Evolutionary conservation across 805 yeast genomes (phyloP), one percentile per base, ranked within the genome.

Genomic region (Ogataea philodendri): DNA sequence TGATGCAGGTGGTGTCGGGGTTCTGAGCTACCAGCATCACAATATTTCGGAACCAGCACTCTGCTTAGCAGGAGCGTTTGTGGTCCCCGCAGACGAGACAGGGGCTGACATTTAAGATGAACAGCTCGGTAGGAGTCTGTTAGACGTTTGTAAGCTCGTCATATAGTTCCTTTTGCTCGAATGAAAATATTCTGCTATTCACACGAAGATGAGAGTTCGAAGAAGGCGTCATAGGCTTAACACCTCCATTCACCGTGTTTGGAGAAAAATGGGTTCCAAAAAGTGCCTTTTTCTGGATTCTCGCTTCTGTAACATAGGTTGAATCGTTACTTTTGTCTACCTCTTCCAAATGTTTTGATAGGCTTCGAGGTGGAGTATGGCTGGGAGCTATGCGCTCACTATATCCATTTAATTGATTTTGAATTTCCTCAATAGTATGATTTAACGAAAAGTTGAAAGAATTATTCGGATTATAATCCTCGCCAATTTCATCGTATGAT

Each of bases 1-100:
- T 48, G 96, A 90, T 57, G 95, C 97, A 17, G 96, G 97, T 46
- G 97, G 96, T 26, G 85, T 87, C 26, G 96, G 96, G 43, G 95
- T 88, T 2, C 67, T 90, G 54, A 79, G 93, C 46, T 89, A 89
- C 60, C 94, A 86, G 52, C 97, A 89, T 59, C 78, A 81, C 54
- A 79, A 72, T 57, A 71, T 85, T 37, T 71, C 81, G 23, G 97
- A 90, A 62, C 97, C 97, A 3, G 96, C 96, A 0, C 59, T 90
- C 39, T 76, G 70, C 32, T 68, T 90, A 41, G 84, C 95, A 3
- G 95, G 95, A 30, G 90, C 94, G 0, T 87, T 86, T 50, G 67
- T 68, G 6, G 80, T 83, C 9, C 90, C 87, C 9, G 76, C 75
- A 7, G 82, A 75, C 41, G 83, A 80, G 54, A 69, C 69, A 49